Percentiles rank a stretch among this genome's conserved stretches.
Conservation (phyloP, 116 monocot species). For the Thalassia testudinum region DNA sequence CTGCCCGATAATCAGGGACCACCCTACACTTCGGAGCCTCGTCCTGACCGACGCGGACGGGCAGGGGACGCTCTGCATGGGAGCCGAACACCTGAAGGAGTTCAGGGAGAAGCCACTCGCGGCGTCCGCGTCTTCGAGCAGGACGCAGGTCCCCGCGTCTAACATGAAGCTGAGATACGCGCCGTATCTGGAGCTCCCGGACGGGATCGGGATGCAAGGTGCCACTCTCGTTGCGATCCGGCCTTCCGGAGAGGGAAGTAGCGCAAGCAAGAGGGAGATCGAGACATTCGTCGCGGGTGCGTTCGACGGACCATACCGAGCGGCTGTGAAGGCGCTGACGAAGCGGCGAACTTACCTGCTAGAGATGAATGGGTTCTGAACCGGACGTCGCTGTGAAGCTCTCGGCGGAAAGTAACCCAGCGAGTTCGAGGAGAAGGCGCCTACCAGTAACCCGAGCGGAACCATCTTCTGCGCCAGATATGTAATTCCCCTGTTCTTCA, state of each 20-base stretch:
- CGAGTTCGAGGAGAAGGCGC: too few relatives aligned
- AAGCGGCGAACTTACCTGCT: constrained; percentile 75
- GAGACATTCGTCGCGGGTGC: constrained; percentile 47
- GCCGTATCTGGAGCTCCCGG: constrained; percentile 53
- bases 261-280: constrained; percentile 32
- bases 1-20: constrained; percentile 60
- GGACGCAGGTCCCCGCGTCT: constrained; percentile 75
- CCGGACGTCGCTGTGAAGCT: too few relatives aligned
- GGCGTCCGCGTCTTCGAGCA: constrained; percentile 55
- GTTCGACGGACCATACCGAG: constrained; percentile 59
- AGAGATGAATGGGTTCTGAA: constrained; percentile 90
- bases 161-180: constrained; percentile 79
- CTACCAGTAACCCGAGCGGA: too few relatives aligned
- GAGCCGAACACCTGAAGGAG: constrained; percentile 67
- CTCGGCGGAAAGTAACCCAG: too few relatives aligned
- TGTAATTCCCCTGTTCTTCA: too few relatives aligned
- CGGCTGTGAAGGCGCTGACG: constrained; percentile 42
- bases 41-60: constrained; percentile 65
- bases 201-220: constrained; percentile 54
- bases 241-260: constrained; percentile 35
- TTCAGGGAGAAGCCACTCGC: constrained; percentile 72
- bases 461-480: too few relatives aligned
- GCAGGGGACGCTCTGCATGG: constrained; percentile 72
- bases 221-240: constrained; percentile 78
- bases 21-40: constrained; percentile 50